phyloP scores from a whole-genome alignment of 176 grass and related monocot genomes.

The Coix lacrymajobi region DNA sequence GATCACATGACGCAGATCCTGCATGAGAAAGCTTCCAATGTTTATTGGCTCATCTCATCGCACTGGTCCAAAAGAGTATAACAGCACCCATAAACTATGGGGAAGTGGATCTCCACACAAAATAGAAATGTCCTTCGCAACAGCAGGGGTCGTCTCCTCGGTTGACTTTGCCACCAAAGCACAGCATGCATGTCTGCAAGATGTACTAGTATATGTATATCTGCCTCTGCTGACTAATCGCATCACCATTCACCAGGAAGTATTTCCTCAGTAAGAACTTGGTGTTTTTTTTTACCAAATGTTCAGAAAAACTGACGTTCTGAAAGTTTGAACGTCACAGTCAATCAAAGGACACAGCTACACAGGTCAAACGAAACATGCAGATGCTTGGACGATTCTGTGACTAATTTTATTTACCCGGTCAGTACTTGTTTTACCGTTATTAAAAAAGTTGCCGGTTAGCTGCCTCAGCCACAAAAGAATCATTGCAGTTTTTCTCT shows the following conservation, averaged over 20 bases:
- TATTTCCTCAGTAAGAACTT: not conserved
- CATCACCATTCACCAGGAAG: not conserved
- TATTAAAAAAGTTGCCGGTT: not conserved
- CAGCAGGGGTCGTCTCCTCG: conserved; percentile 25
- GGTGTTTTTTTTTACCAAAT: not conserved
- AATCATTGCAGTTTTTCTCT: not conserved
- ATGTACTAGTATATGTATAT: conserved; percentile 9
- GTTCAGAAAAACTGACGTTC: not conserved
- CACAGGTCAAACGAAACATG: not conserved
- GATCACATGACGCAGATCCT: conserved; percentile 6
- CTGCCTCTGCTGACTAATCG: not conserved
- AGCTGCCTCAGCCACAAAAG: not conserved
- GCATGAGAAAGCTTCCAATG: conserved; percentile 13
- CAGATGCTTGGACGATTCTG: not conserved
- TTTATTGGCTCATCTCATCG: conserved; percentile 10
- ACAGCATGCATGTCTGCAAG: conserved; percentile 10
- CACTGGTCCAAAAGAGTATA: conserved; percentile 28
- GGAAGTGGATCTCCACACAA: conserved; percentile 12
- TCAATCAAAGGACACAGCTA: not conserved
- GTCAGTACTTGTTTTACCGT: not conserved
- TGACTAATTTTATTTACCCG: not conserved
- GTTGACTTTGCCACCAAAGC: conserved; percentile 41
- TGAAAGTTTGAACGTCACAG: not conserved
- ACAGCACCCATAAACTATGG: not conserved
- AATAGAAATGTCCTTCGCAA: not conserved